Conservation (phyloP, 202 grass and related monocot species). For the Dendrocalamus latiflorus region DNA sequence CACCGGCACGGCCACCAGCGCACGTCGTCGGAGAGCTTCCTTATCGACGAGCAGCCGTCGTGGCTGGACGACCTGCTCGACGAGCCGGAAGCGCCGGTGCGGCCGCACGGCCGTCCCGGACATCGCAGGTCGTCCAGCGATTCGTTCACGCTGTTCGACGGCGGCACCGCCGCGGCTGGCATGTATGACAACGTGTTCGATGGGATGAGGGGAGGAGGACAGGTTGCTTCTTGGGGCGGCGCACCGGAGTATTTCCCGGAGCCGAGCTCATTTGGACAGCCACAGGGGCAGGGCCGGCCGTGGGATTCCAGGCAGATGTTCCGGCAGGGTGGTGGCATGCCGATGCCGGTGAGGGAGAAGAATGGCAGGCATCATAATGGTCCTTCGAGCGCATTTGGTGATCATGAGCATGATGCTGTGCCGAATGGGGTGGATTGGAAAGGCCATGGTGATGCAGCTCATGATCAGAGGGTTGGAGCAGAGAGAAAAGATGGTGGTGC, state of each 20-base stretch:
- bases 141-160: slow-evolving; percentile 67
- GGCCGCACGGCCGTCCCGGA: slow-evolving; percentile 36
- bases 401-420: slow-evolving; percentile 31
- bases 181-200: slow-evolving; percentile 40
- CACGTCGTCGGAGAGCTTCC: slow-evolving; percentile 80
- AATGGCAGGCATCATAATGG: slow-evolving; percentile 3
- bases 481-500: slow-evolving; percentile 41
- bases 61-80: slow-evolving; percentile 91
- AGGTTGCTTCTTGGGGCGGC: slow-evolving; percentile 37
- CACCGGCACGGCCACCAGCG: slow-evolving; percentile 58
- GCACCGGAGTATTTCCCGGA: slow-evolving; percentile 44
- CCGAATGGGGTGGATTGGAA: slow-evolving; percentile 36
- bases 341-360: slow-evolving; percentile 32
- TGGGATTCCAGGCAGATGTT: slow-evolving; percentile 50
- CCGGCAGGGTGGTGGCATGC: slow-evolving; percentile 27
- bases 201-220: slow-evolving; percentile 19
- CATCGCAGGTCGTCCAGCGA: slow-evolving; percentile 91
- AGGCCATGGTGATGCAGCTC: slow-evolving; percentile 11
- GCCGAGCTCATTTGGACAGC: slow-evolving; percentile 39
- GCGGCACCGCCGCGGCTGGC: slow-evolving; percentile 16
- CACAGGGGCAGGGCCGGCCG: slow-evolving; percentile 26
- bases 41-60: slow-evolving; percentile 81
- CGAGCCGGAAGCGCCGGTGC: slow-evolving; percentile 53
- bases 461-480: slow-evolving; percentile 30
- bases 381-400: slow-evolving; percentile 13